phyloP scores from a whole-genome alignment of 2,329 filamentous ascomycete species.

The Diplodia corticola region DNA sequence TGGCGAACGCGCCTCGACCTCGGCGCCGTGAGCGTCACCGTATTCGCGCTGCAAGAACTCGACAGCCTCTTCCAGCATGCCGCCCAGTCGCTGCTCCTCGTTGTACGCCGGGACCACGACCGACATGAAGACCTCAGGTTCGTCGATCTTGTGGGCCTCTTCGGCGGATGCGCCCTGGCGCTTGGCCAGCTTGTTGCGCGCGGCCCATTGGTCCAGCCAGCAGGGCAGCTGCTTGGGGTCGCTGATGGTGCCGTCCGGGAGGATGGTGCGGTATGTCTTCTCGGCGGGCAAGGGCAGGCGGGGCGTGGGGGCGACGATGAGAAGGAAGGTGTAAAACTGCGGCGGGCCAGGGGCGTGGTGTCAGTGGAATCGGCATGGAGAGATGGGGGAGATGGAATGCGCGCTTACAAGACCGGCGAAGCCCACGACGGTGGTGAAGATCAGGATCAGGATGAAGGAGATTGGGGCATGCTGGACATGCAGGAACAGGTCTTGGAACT shows the following conservation, averaged over 20 bases:
- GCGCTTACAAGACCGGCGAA: constrained; percentile 21
- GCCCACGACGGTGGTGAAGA: constrained; percentile 16
- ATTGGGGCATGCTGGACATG: constrained; percentile 19
- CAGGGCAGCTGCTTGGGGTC: constrained; percentile 67
- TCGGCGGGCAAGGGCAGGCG: constrained; percentile 73
- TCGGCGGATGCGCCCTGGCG: constrained; percentile 32
- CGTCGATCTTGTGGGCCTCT: constrained; percentile 64
- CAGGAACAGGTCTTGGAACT: constrained; percentile 7
- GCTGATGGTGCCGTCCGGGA: constrained; percentile 61
- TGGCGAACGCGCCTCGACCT: constrained; percentile 22
- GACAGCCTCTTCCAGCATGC: constrained; percentile 88
- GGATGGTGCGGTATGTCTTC: constrained; percentile 79
- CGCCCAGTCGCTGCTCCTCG: constrained; percentile 77
- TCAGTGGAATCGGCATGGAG: constrained; percentile 9
- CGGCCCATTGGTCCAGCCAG: constrained; percentile 78
- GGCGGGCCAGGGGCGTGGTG: not conserved
- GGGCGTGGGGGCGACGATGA: constrained; percentile 77
- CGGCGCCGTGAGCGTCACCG: constrained; percentile 49
- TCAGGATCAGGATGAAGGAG: constrained; percentile 16
- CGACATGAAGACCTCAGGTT: constrained; percentile 80
- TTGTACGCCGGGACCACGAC: constrained; percentile 96
- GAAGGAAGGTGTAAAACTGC: constrained; percentile 68
- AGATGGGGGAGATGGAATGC: constrained; percentile 1
- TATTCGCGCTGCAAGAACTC: constrained; percentile 79
- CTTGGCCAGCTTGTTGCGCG: constrained; percentile 54